A percentile compares a stretch with the other conserved stretches of the same genome.
phyloP scores from a whole-genome alignment of 257 asterid genomes.

The Cruciata laevipes region DNA sequence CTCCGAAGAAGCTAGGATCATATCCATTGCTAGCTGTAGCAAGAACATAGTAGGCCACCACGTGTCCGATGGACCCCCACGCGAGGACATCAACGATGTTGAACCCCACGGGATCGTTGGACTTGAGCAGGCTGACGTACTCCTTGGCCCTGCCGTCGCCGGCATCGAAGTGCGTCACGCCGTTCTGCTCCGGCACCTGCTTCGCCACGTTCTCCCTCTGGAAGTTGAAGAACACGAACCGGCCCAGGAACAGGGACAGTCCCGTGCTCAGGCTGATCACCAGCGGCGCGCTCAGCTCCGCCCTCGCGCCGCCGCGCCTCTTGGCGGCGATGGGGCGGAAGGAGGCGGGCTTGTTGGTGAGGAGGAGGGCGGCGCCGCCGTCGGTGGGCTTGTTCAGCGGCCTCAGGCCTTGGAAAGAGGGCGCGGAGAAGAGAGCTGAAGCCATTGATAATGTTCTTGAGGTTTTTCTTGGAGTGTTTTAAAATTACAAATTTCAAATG shows the following conservation, averaged over 20 bases:
- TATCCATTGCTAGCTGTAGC: conserved; percentile 97
- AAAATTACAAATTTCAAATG: too few species aligned
- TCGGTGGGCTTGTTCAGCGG: conserved; percentile 70
- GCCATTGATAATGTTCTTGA: too few species aligned
- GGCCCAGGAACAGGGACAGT: conserved; percentile 69
- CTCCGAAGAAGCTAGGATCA: conserved; percentile 73
- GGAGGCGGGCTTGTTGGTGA: conserved; percentile 26
- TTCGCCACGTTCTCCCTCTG: conserved; percentile 94
- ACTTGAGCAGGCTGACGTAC: conserved; percentile 80
- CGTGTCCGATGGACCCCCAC: conserved; percentile 96
- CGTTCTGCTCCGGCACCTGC: conserved; percentile 94
- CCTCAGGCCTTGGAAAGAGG: conserved; percentile 79
- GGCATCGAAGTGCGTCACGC: conserved; percentile 78
- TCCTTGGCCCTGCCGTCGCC: conserved; percentile 90
- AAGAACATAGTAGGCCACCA: conserved; percentile 83
- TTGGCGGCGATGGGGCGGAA: conserved; percentile 32
- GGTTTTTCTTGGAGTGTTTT: too few species aligned
- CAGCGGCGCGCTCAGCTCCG: conserved; percentile 68
- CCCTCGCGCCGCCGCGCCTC: conserved; percentile 27
- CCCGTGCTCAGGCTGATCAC: conserved; percentile 96
- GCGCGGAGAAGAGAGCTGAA: conserved; percentile 63
- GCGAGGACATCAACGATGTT: conserved; percentile 93
- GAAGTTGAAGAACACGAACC: conserved; percentile 93
- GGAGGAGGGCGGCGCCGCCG: conserved; percentile 18
- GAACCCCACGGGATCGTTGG: conserved; percentile 92